Conservation (phyloP, 2,329 filamentous ascomycete genomes). For the Verticillium dahliae region DNA sequence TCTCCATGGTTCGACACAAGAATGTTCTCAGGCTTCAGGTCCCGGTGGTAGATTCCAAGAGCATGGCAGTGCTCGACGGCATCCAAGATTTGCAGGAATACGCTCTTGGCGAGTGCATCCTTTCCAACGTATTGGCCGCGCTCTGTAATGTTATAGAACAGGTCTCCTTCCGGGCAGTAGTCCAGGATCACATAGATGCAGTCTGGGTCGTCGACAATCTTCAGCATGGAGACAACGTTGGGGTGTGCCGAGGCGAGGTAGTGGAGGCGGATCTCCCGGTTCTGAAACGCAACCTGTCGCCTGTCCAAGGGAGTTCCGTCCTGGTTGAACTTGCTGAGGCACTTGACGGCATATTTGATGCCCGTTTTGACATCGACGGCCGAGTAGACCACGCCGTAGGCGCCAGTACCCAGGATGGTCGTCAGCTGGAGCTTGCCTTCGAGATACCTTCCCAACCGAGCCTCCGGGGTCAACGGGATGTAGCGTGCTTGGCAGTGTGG, state of each 20-base stretch:
- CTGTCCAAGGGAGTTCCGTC: constrained; percentile 67
- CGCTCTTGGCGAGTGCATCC: constrained; percentile 77
- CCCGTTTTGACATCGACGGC: constrained; percentile 78
- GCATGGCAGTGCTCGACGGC: constrained; percentile 94
- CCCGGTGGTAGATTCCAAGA: constrained; percentile 90
- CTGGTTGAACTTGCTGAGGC: constrained; percentile 81
- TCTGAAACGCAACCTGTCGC: constrained; percentile 83
- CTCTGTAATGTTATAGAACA: constrained; percentile 97
- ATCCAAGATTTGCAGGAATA: constrained; percentile 93
- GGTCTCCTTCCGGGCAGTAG: constrained; percentile 92
- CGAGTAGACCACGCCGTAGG: constrained; percentile 93
- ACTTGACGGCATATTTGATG: constrained; percentile 89
- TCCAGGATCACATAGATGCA: constrained; percentile 96
- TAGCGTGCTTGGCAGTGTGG: constrained; percentile 36
- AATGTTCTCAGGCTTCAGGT: constrained; percentile 97
- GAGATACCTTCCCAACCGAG: constrained; percentile 77
- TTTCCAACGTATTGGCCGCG: constrained; percentile 88
- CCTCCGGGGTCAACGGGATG: constrained; percentile 65
- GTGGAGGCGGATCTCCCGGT: constrained; percentile 87
- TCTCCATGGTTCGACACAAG: constrained; percentile 82
- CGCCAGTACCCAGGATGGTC: constrained; percentile 82
- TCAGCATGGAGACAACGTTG: constrained; percentile 88
- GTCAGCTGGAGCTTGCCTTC: constrained; percentile 78
- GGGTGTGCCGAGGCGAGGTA: constrained; percentile 81
- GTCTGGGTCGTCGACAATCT: constrained; percentile 86